A percentile compares a stretch with the other conserved stretches of the same genome.
Evolutionary conservation across 148 eudicot genomes (phyloP).

Genomic region (Fagopyrum esculentum): DNA sequence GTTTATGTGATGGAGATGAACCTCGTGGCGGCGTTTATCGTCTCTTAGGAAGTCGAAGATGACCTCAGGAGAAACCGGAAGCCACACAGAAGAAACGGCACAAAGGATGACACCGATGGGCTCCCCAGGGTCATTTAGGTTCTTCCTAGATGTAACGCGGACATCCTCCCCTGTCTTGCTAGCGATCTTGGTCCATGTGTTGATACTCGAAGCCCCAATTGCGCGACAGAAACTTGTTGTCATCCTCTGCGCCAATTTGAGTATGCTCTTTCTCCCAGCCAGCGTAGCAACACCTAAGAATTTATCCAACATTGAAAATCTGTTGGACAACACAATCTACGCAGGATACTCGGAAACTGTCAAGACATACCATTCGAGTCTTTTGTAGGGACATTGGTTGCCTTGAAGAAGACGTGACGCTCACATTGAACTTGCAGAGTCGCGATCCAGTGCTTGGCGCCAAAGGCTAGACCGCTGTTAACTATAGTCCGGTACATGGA

Average conservation of each 20-base stretch:
- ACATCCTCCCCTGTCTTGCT: conserved; percentile 86
- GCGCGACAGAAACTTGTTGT: conserved; percentile 68
- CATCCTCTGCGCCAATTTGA: conserved; percentile 94
- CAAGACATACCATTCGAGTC: conserved; percentile 62
- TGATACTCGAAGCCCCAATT: conserved; percentile 69
- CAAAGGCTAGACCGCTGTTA: conserved; percentile 84
- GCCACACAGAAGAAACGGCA: conserved; percentile 78
- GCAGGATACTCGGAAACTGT: not conserved
- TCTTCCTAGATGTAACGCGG: conserved; percentile 71
- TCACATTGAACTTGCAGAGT: conserved; percentile 89
- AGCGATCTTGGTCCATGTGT: conserved; percentile 75
- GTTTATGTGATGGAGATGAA: conserved; percentile 6
- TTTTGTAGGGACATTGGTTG: conserved; percentile 89
- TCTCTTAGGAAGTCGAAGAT: conserved; percentile 84
- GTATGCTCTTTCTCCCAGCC: conserved; percentile 89
- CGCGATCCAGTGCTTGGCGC: conserved; percentile 88
- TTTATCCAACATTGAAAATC: not conserved
- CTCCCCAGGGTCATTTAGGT: conserved; percentile 79
- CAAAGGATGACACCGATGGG: conserved; percentile 77
- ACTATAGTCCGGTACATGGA: conserved; percentile 66
- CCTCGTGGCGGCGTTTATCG: conserved; percentile 75
- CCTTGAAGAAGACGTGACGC: conserved; percentile 78
- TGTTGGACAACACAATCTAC: not conserved
- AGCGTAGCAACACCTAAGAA: conserved; percentile 67
- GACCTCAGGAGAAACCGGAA: conserved; percentile 59